These are phyloP conservation scores for Chalciporus pseudorubinellus DNA, from an alignment of 768 basidiomycete species.

Conservation along the genomic window DNA sequence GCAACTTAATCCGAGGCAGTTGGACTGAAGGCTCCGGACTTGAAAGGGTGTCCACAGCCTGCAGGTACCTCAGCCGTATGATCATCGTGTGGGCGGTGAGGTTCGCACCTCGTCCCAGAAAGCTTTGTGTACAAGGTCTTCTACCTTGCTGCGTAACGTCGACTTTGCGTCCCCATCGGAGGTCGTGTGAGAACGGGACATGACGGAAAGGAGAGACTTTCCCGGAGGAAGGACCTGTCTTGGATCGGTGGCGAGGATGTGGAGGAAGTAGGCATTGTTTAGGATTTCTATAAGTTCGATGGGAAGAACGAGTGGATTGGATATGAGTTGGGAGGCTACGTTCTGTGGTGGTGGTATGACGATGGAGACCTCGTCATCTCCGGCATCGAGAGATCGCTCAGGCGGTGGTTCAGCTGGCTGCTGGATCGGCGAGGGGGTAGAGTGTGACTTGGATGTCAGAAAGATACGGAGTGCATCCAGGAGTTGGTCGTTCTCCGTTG, in stretches of 20 bases:
- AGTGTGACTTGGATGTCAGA: conserved; percentile 10
- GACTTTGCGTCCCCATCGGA: conserved; percentile 19
- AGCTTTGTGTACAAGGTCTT: conserved; percentile 51
- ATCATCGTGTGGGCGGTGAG: conserved; percentile 4
- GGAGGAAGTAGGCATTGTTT: conserved; percentile 63
- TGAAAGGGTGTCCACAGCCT: conserved; percentile 59
- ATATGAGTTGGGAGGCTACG: conserved; percentile 18
- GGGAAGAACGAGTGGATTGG: conserved; percentile 39
- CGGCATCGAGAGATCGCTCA: background rate
- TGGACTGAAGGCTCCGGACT: conserved; percentile 58
- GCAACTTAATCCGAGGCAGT: conserved; percentile 52
- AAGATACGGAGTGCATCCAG: conserved; percentile 22
- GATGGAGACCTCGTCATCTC: conserved; percentile 15
- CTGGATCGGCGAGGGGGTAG: background rate
- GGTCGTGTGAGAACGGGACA: conserved; percentile 34
- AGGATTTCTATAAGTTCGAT: conserved; percentile 53
- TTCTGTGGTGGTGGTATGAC: conserved; percentile 11
- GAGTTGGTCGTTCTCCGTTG: conserved; percentile 27
- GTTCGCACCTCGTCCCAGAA: conserved; percentile 72
- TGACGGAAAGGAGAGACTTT: conserved; percentile 68
- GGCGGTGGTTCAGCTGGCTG: background rate
- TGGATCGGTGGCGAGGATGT: conserved; percentile 64
- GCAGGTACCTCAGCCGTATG: conserved; percentile 20
- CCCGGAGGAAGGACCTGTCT: conserved; percentile 61
- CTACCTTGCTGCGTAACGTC: conserved; percentile 48